Evolutionary conservation across 2,329 filamentous ascomycete genomes (phyloP), one percentile per base, ranked within the genome.

Genomic region (Diaporthe australafricana): DNA sequence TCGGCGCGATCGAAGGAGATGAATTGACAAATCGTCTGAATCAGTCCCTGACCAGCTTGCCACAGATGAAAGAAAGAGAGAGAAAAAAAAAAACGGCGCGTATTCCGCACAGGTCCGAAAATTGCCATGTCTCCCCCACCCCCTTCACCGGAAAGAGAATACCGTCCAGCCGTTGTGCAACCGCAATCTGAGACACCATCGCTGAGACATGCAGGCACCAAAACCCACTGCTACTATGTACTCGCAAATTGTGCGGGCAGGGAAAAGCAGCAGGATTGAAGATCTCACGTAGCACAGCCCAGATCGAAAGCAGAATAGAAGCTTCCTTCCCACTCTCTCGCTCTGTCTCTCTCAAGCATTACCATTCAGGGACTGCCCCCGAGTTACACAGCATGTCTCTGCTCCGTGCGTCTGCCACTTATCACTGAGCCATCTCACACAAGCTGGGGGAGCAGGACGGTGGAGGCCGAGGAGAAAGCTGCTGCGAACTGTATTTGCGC

Each of bases 121-220:
- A 56, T 20, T 63, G 35, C 40, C 53, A 47, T 8, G 14, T 35
- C 17, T 22, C 17, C 65, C 32, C 65, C 50, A 14, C 45, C 60
- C 45, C 60, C 48, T 57, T 69, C 53, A 69, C 67, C 67, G 67
- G 60, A 65, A 69, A 69, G 67, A 69, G 53, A 38, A 50, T 38
- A 56, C 53, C 56, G n/a, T 42, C 67, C 45, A 52, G 67, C 53
- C 67, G 67, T 69, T 69, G 67, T 69, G 67, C 67, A 42, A 69
- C 67, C 42, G 30, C 32, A 32, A 55, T 48, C 56, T 69, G 67
- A 69, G 67, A 69, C 67, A 69, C 0, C 9, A 57, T 35, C 47
- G 60, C 53, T 53, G 53, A 69, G 66, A 69, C 66, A 69, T 50
- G 42, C 66, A 69, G 66, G 53, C 42, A 65, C 42, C 38, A 27